Evolutionary conservation across 345 rosid genomes (phyloP), one percentile per base, ranked within the genome.

Genomic region (Syzygium oleosum): DNA sequence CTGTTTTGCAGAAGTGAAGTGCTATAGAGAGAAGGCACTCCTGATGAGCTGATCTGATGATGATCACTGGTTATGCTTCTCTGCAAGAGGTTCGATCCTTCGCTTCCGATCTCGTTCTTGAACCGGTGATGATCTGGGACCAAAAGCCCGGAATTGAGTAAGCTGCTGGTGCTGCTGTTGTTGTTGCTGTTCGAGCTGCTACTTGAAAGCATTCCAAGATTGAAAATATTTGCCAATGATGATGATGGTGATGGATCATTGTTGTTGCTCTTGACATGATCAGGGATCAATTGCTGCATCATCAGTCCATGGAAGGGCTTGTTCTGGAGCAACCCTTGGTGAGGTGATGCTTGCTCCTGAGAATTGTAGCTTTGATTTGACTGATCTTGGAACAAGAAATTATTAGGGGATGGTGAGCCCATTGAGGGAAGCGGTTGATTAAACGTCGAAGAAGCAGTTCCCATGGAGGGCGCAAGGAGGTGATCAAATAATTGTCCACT

Each of bases 361-460:
- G 83, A 73, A 73, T 38, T 73, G 83, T 73, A 73, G 83, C 83
- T 73, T 38, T 73, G 83, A 73, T 34, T 73, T 73, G 83, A 73
- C 27, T 73, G 83, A 19, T 41, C 83, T 73, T 73, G 83, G 83
- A 73, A 73, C 83, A 73, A 21, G 83, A 73, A 73, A 73, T 22
- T 73, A 73, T 17, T 73, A 34, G 83, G 83, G 27, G 83, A 73
- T 41, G 83, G 83, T 5, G 49, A 73, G 8, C 49, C 83, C 27
- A 73, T 73, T 38, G 83, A 73, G 83, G 92, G 95, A 86, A 92
- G 85, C 4, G 96, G 90, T 41, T 94, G 87, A 86, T 86, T 92
- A 90, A 93, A 95, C 31, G 94, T 89, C 52, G 95, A 93, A 56
- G 95, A 90, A 73, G 83, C 83, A 34, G 83, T 73, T 38, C 83